These are phyloP conservation scores for Suhomyces ambrosiae DNA, from an alignment of 1,139 yeast species.

Conservation along the genomic window DNA sequence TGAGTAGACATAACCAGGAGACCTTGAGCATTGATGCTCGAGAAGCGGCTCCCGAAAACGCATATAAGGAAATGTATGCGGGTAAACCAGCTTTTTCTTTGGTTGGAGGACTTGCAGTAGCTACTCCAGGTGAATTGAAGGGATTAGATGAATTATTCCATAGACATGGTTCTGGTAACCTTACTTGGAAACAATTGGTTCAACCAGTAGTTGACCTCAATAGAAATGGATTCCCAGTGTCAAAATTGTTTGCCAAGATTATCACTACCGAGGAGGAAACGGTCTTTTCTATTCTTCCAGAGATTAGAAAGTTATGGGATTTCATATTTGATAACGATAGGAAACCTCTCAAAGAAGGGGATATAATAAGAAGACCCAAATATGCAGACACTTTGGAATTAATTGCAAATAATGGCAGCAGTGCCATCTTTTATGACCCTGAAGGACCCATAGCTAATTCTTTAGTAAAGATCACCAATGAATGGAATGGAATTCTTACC, in stretches of 20 bases:
- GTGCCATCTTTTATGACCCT: constrained; percentile 81
- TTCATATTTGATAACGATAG: constrained; percentile 47
- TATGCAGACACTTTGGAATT: constrained; percentile 67
- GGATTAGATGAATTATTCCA: constrained; percentile 68
- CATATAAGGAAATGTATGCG: constrained; percentile 68
- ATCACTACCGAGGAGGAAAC: constrained; percentile 25
- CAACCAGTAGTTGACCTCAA: constrained; percentile 75
- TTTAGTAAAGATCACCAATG: constrained; percentile 47
- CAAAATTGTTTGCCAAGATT: constrained; percentile 46
- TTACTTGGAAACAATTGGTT: constrained; percentile 73
- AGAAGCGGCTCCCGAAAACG: constrained; percentile 75
- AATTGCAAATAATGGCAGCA: constrained; percentile 75
- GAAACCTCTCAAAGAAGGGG: constrained; percentile 53
- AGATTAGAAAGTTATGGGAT: constrained; percentile 50
- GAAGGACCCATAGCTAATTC: constrained; percentile 67
- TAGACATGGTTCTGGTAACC: constrained; percentile 67
- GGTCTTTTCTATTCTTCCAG: constrained; percentile 33
- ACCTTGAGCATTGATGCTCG: constrained; percentile 79
- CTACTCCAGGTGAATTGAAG: constrained; percentile 85
- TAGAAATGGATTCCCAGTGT: constrained; percentile 65
- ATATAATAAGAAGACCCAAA: constrained; percentile 56
- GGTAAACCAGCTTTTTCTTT: constrained; percentile 48
- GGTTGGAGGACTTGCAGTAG: constrained; percentile 84
- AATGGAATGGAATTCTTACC: constrained; percentile 63
- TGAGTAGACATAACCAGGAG: constrained; percentile 50